Evolutionary conservation across 306 rosid species (phyloP).

Genomic region (Acacia confusa): DNA sequence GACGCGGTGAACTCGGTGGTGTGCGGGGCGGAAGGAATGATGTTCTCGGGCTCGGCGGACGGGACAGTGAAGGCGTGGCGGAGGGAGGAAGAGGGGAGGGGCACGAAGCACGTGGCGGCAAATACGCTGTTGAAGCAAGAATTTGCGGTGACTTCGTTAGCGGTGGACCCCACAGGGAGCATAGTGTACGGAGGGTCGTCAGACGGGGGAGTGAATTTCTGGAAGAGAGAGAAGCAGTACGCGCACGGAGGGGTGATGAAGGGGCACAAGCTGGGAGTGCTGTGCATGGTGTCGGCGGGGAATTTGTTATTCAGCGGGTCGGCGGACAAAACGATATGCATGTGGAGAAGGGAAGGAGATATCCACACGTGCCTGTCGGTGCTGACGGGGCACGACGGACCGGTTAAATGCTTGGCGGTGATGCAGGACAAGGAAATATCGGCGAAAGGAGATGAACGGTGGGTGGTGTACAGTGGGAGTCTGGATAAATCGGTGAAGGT

Average conservation of each 20-base stretch:
- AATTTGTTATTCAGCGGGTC: conserved; percentile 70
- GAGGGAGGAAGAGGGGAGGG: conserved; percentile 47
- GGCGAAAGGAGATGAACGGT: conserved; percentile 37
- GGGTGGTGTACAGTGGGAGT: conserved; percentile 87
- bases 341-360: conserved; percentile 71
- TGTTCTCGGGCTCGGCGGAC: conserved; percentile 84
- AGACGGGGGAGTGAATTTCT: conserved; percentile 77
- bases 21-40: conserved; percentile 41
- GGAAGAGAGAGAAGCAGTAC: conserved; percentile 59
- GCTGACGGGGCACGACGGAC: conserved; percentile 78
- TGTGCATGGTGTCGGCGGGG: conserved; percentile 71
- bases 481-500: conserved; percentile 93
- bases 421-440: conserved; percentile 47
- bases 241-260: conserved; percentile 71
- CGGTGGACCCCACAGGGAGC: conserved; percentile 45
- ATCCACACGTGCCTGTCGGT: conserved; percentile 76
- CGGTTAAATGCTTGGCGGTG: conserved; percentile 84
- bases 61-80: conserved; percentile 84
- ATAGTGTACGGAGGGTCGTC: conserved; percentile 77
- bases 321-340: conserved; percentile 80
- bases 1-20: conserved; percentile 86
- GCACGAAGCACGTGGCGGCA: conserved; percentile 46
- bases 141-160: conserved; percentile 80
- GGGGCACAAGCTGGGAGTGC: conserved; percentile 80
- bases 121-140: conserved; percentile 75